Percentiles rank a stretch among this genome's conserved stretches.
Evolutionary conservation across 2,329 filamentous ascomycete species (phyloP).

Genomic region (Aspergillus ibericus): DNA sequence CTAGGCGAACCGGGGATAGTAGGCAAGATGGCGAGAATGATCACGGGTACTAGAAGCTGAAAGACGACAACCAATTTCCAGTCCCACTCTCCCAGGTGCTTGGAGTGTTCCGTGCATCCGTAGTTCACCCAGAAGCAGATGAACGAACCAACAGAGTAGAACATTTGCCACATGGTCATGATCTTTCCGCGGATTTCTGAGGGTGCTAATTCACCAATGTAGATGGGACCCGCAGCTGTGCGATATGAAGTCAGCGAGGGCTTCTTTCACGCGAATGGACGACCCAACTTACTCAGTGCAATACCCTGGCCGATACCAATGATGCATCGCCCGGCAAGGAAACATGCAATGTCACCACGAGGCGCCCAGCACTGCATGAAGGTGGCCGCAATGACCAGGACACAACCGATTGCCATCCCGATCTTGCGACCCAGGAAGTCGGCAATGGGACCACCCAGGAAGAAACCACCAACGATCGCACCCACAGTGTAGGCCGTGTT

Average conservation of each 20-base stretch:
- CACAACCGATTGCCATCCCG: constrained; percentile 65
- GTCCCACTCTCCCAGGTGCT: constrained; percentile 66
- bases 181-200: constrained; percentile 65
- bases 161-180: constrained; percentile 70
- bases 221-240: constrained; percentile 65
- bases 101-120: constrained; percentile 57
- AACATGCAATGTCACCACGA: constrained; percentile 60
- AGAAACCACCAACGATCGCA: constrained; percentile 69
- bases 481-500: constrained; percentile 72
- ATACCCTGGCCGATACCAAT: constrained; percentile 71
- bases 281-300: constrained; percentile 53
- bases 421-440: constrained; percentile 63
- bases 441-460: constrained; percentile 64
- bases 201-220: constrained; percentile 68
- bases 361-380: constrained; percentile 69
- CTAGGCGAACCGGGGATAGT: constrained; percentile 68
- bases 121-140: constrained; percentile 68
- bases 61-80: constrained; percentile 73
- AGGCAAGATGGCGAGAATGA: constrained; percentile 63
- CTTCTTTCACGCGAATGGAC: not conserved
- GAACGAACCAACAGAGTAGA: constrained; percentile 66
- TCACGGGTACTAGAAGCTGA: constrained; percentile 65
- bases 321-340: constrained; percentile 67
- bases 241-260: not conserved
- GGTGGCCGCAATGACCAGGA: constrained; percentile 66